Base-by-base conservation (phyloP, 768 basidiomycete species). In the Polyporus arcularius region DNA sequence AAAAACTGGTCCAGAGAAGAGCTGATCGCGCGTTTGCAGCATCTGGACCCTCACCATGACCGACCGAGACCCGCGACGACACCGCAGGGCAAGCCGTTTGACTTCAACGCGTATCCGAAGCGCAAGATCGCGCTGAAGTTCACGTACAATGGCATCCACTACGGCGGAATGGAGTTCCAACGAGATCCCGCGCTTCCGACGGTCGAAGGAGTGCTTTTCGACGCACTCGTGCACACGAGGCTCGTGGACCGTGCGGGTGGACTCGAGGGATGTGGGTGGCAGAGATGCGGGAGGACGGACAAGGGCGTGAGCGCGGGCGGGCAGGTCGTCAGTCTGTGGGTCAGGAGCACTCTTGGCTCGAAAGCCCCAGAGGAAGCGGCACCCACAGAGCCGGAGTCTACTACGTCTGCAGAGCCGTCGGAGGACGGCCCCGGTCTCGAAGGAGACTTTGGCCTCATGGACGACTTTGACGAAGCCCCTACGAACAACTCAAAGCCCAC, bases 121-220 rank as follows among this genome's bases (percentile, higher is more conserved):
- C 89, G 92, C 54, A 98, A 98, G 76, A 94, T 99, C 62, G 97
- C 97, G 1, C 79, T 99, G 55, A 90, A 92, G 69, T 93, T 98
- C 71, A 89, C 86, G 70, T 99, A 98, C 69, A 85, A 92, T 46
- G 96, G 96, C 14, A 90, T 88, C 85, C 89, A 92, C 30, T 98
- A 96, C 71, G 87, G 88, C 57, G 97, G 96, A 12, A 82, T 99
- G 45, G 94, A 95, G 0, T 86, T 85, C 70, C 97, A 98, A 72
- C 70, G 77, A 40, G 80, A 78, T 31, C 80, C 81, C 7, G 89
- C 89, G 1, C 74, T 95, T 9, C 92, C 94, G 6, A 96, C 96
- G 0, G 97, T 99, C 8, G 97, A 99, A 72, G 88, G 84, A 15
- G 89, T 92, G 4, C 74, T 99, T 21, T 90, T 93, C 60, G 82